Evolutionary conservation across 2,329 filamentous ascomycete genomes (phyloP).

Genomic region (Ophiostoma populinum): DNA sequence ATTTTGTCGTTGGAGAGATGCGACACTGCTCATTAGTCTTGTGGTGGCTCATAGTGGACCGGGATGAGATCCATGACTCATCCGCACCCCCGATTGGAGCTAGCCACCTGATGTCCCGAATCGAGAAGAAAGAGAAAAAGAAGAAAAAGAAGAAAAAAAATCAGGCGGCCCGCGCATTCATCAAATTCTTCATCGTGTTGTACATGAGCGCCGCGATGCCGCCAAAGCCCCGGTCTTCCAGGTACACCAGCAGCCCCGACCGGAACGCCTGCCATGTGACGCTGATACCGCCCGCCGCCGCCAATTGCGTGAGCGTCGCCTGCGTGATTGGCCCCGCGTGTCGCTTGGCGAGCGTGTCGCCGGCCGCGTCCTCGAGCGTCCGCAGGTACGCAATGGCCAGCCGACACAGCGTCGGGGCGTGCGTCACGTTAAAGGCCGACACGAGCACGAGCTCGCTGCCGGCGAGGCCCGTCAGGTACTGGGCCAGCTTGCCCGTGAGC

Average conservation of each 20-base stretch:
- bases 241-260: slow-evolving; percentile 49
- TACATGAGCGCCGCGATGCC: slow-evolving; percentile 60
- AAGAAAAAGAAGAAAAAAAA: too few species aligned
- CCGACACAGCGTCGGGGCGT: slow-evolving; percentile 38
- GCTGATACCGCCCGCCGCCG: slow-evolving; percentile 44
- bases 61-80: slow-evolving; percentile 3
- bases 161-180: slow-evolving; percentile 22
- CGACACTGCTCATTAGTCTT: neutral
- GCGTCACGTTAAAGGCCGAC: slow-evolving; percentile 39
- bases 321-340: slow-evolving; percentile 57
- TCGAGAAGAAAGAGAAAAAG: too few species aligned
- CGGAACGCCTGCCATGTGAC: slow-evolving; percentile 61
- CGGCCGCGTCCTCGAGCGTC: slow-evolving; percentile 37
- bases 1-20: slow-evolving; percentile 1
- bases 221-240: slow-evolving; percentile 44
- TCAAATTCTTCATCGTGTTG: slow-evolving; percentile 63
- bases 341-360: slow-evolving; percentile 19
- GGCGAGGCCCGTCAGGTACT: slow-evolving; percentile 28
- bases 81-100: too few species aligned
- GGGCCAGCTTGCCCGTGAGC: slow-evolving; percentile 27
- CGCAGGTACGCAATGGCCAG: slow-evolving; percentile 38
- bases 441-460: slow-evolving; percentile 29
- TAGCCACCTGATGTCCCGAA: too few species aligned
- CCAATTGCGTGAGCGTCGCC: slow-evolving; percentile 43
- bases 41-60: slow-evolving; percentile 7